phyloP scores from a whole-genome alignment of 306 rosid genomes.

The Adenanthera pavonina region DNA sequence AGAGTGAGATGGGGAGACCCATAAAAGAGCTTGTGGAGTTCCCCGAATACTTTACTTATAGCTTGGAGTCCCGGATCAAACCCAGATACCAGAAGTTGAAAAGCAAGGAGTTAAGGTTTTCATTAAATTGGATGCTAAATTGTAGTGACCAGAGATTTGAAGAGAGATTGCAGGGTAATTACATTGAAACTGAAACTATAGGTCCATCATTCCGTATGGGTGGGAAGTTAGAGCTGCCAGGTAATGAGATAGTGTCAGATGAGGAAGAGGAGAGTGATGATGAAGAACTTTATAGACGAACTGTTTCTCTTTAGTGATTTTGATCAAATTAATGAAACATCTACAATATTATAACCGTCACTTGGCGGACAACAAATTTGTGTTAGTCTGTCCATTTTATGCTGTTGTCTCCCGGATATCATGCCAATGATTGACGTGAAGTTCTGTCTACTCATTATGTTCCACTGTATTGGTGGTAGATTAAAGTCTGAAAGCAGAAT shows the following conservation, averaged over 20 bases:
- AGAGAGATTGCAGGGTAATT: conserved; percentile 86
- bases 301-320: conserved; percentile 62
- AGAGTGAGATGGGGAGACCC: conserved; percentile 89
- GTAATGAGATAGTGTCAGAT: conserved; percentile 72
- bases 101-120: conserved; percentile 76
- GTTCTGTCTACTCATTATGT: not conserved
- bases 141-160: conserved; percentile 95
- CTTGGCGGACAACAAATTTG: conserved; percentile 12
- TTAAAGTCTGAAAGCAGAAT: conserved; percentile 5
- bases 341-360: conserved; percentile 11
- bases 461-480: not conserved
- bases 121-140: conserved; percentile 87
- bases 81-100: conserved; percentile 76
- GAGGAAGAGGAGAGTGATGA: conserved; percentile 83
- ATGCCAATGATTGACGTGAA: conserved; percentile 2
- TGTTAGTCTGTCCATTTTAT: not conserved
- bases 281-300: conserved; percentile 75
- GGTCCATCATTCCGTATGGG: conserved; percentile 88
- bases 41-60: conserved; percentile 90
- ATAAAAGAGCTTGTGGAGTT: conserved; percentile 79
- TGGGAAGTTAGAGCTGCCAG: conserved; percentile 81
- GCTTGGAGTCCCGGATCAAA: conserved; percentile 92
- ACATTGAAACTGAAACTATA: conserved; percentile 73
- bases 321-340: conserved; percentile 33
- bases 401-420: not conserved